phyloP scores from a whole-genome alignment of 176 grass and related monocot genomes.

The Zoysia japonica region DNA sequence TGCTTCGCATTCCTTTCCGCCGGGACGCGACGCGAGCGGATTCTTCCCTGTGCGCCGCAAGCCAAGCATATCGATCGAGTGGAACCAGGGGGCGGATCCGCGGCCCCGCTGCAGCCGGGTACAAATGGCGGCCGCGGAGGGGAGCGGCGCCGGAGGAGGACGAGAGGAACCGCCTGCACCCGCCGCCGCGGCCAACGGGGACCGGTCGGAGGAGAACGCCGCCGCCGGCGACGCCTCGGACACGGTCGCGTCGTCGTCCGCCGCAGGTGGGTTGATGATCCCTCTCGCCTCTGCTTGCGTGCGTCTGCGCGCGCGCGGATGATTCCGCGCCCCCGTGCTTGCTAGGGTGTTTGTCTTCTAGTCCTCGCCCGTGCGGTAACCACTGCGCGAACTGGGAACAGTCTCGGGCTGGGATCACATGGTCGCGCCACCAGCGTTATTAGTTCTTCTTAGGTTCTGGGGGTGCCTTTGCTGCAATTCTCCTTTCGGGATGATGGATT shows the following conservation, averaged over 20 bases:
- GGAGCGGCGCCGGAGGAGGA: neutral
- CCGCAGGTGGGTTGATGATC: no score
- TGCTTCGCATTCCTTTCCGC: neutral
- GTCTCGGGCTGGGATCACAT: no score
- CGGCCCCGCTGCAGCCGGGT: neutral
- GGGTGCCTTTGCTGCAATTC: neutral
- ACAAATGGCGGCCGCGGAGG: slow-evolving; percentile 41
- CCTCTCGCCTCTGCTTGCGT: no score
- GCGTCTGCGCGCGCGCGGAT: no score
- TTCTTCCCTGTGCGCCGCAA: neutral
- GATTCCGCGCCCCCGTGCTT: no score
- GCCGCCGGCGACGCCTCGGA: neutral
- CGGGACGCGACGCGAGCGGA: neutral
- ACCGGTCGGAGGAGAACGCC: neutral
- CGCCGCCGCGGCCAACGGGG: neutral
- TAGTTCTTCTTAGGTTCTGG: neutral
- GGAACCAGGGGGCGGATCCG: neutral
- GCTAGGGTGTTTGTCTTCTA: no score
- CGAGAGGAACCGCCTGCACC: neutral
- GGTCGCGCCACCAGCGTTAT: no score
- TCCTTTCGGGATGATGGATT: neutral
- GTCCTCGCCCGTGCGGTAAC: no score
- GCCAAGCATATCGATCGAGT: neutral
- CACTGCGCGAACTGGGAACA: no score
- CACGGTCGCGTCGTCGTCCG: neutral